These are phyloP conservation scores for Stygiomarasmius scandens DNA, from an alignment of 1,284 basidiomycete species.

Conservation along the genomic window DNA sequence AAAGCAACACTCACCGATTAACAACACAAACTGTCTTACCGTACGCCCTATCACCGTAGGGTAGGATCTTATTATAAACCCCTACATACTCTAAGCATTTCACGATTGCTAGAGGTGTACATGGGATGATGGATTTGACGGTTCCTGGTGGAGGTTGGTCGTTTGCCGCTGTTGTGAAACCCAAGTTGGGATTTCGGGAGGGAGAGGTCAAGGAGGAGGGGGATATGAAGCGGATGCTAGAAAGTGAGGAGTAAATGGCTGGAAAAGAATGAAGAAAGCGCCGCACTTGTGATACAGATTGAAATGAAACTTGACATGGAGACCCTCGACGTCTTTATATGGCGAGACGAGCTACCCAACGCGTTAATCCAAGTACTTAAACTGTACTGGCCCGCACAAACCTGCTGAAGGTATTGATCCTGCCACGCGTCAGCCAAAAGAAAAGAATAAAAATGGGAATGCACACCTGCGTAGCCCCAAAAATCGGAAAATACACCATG, in stretches of 20 bases:
- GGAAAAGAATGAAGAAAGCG: neutral
- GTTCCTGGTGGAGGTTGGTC: constrained; percentile 78
- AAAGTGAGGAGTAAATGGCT: neutral
- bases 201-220: constrained; percentile 63
- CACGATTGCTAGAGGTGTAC: constrained; percentile 95
- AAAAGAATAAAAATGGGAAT: neutral
- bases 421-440: constrained; percentile 33
- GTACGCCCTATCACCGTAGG: constrained; percentile 94
- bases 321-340: constrained; percentile 95
- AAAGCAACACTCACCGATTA: constrained; percentile 67
- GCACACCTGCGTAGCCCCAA: constrained; percentile 77
- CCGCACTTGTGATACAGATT: constrained; percentile 94
- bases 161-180: constrained; percentile 39
- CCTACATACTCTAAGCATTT: constrained; percentile 91
- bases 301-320: constrained; percentile 95
- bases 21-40: constrained; percentile 94
- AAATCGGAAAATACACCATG: constrained; percentile 97
- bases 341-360: constrained; percentile 83
- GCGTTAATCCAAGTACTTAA: no score
- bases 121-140: constrained; percentile 94
- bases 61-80: constrained; percentile 90
- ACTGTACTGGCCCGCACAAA: no score
- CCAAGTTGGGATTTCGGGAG: constrained; percentile 31
- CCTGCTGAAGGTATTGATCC: constrained; percentile 96
- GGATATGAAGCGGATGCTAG: constrained; percentile 77